Evolutionary conservation across 345 rosid species (phyloP).

Genomic region (Arabidopsis suecica): DNA sequence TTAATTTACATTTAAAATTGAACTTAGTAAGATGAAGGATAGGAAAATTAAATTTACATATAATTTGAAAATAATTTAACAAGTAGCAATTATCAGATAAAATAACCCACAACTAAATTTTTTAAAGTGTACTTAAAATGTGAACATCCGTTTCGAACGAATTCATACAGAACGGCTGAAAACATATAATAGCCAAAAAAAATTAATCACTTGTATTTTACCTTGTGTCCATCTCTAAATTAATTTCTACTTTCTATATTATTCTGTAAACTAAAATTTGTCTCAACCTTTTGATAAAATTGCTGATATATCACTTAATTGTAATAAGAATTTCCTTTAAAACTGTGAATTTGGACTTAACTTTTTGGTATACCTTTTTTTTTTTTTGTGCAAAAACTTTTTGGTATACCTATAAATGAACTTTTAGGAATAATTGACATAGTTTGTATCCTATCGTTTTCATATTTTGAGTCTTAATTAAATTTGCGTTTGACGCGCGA

Average conservation of each 20-base stretch:
- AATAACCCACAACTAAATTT: no score
- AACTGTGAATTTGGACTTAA: constrained; percentile 12
- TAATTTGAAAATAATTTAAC: no score
- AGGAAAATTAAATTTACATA: no score
- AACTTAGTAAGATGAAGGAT: no score
- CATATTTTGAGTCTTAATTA: not conserved
- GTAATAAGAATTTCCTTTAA: no score
- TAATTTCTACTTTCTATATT: not conserved
- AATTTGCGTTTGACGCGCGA: not conserved
- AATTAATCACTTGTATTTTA: not conserved
- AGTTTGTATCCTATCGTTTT: not conserved
- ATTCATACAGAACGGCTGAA: no score
- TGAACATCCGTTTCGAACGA: no score
- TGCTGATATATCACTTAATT: not conserved
- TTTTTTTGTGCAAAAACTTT: no score
- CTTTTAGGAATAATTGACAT: not conserved
- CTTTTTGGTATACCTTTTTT: not conserved
- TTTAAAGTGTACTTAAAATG: no score
- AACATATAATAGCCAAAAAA: not conserved
- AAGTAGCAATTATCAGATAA: no score
- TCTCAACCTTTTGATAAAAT: not conserved
- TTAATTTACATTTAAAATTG: no score
- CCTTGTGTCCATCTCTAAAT: not conserved
- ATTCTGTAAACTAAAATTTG: not conserved
- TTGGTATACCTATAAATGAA: not conserved